phyloP scores from a whole-genome alignment of 2,329 filamentous ascomycete genomes.

The Cladobotryum mycophilum region DNA sequence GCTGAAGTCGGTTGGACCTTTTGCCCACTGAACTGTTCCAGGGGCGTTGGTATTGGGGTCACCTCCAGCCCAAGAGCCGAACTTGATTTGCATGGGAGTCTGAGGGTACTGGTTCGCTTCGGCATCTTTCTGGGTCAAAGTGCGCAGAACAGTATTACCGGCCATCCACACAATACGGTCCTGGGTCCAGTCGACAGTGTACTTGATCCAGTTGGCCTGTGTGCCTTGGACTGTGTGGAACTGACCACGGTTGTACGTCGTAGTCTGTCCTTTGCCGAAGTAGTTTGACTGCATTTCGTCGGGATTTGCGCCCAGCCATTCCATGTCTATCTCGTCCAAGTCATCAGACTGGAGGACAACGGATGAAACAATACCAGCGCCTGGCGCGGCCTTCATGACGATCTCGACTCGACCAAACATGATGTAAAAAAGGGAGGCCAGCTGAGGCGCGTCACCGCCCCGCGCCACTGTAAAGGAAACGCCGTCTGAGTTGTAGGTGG shows the following conservation, averaged over 20 bases:
- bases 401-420: conserved; percentile 95
- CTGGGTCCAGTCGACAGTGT: conserved; percentile 86
- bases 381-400: conserved; percentile 77
- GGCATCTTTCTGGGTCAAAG: conserved; percentile 63
- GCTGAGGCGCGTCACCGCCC: conserved; percentile 76
- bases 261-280: conserved; percentile 87
- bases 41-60: conserved; percentile 64
- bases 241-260: conserved; percentile 78
- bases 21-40: conserved; percentile 87
- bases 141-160: conserved; percentile 69
- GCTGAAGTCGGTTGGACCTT: conserved; percentile 77
- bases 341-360: conserved; percentile 85
- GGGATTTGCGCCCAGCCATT: conserved; percentile 79
- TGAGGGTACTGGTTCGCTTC: conserved; percentile 78
- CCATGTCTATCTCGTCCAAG: conserved; percentile 94
- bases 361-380: conserved; percentile 87
- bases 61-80: conserved; percentile 88
- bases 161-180: conserved; percentile 83
- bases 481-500: conserved; percentile 70
- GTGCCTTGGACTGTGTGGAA: conserved; percentile 65
- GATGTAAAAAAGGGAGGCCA: conserved; percentile 92
- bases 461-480: conserved; percentile 72
- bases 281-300: conserved; percentile 91
- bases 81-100: conserved; percentile 89
- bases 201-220: conserved; percentile 74